Evolutionary conservation across 805 yeast genomes (phyloP), one percentile per base, ranked within the genome.

Genomic region (Wickerhamiella sergipiensis): DNA sequence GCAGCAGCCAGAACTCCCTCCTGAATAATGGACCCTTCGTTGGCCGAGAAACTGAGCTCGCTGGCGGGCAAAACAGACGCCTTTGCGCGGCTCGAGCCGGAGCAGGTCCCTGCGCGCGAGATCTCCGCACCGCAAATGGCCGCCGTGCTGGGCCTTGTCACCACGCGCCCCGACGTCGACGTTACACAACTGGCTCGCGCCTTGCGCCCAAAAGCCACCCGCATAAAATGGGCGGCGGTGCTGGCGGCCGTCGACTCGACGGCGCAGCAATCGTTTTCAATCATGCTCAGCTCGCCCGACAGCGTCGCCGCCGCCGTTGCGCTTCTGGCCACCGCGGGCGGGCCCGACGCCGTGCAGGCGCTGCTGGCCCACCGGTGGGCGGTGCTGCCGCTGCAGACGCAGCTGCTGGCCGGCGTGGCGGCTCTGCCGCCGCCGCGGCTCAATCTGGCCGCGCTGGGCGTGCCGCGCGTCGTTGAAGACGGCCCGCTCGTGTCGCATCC

Each of bases 401-500:
- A 49, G 36, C 39, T 52, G 17, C 48, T 47, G 36, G 38, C 45
- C 21, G 45, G 46, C 22, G 48, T 48, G 13, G 50, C 47, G 19
- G 43, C 51, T n/a, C 48, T 47, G 15, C 52, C 53, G 1, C 50
- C 43, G 21, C 53, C 38, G 17, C 53, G 45, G 22, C 50, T 33
- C 39, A 38, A 31, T 19, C 49, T 49, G 13, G 43, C 52, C 38
- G 40, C 23, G 22, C 50, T n/a, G 50, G 59, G 45, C 51, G 46
- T 36, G 33, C 54, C 54, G 33, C 42, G 52, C 5, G 40, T 60
- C 13, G 57, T 60, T 6, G 24, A 31, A 21, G 47, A 45, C 8
- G 55, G 51, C 15, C 50, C 50, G 17, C 53, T 58, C 2, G 54
- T 46, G 17, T 43, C 44, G 3, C 58, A 59, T 38, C 60, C 60